A percentile compares a stretch with the other conserved stretches of the same genome.
Conservation (phyloP, 2,329 filamentous ascomycete species). For the Scleromitrula shiraiana region DNA sequence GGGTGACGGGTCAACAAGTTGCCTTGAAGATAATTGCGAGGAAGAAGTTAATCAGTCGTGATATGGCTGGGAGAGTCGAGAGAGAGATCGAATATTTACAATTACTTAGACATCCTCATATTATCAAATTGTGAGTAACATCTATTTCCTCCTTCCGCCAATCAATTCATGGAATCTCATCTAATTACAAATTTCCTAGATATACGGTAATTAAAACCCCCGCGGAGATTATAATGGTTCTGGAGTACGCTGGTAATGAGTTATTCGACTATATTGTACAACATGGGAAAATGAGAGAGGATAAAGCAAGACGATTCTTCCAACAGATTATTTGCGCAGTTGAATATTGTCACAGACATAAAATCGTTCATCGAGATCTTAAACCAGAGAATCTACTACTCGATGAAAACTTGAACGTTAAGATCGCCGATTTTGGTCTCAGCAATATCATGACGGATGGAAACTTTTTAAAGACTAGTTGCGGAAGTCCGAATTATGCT, state of each 20-base stretch:
- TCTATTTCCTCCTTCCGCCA: not conserved
- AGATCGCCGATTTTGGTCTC: constrained; percentile 96
- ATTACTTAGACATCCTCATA: constrained; percentile 89
- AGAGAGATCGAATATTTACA: constrained; percentile 98
- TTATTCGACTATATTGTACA: constrained; percentile 98
- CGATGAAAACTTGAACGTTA: constrained; percentile 93
- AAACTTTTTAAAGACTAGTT: constrained; percentile 98
- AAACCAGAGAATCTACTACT: constrained; percentile 96
- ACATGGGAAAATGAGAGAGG: constrained; percentile 83
- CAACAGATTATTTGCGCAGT: constrained; percentile 98
- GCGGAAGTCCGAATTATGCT: constrained; percentile 95
- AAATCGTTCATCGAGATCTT: constrained; percentile 94
- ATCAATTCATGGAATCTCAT: not conserved
- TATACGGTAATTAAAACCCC: constrained; percentile 96
- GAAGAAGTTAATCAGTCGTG: constrained; percentile 90
- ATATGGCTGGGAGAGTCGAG: constrained; percentile 97
- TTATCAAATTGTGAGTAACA: constrained; percentile 81
- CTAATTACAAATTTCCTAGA: constrained; percentile 38
- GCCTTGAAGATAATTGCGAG: constrained; percentile 96
- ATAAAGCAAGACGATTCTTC: constrained; percentile 93
- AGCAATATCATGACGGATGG: constrained; percentile 99
- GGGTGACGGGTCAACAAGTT: constrained; percentile 87
- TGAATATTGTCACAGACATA: constrained; percentile 97
- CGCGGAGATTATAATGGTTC: constrained; percentile 95
- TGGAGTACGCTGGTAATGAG: constrained; percentile 94